phyloP scores from a whole-genome alignment of 495 filamentous ascomycete genomes.

The Achaetomiella virescens region DNA sequence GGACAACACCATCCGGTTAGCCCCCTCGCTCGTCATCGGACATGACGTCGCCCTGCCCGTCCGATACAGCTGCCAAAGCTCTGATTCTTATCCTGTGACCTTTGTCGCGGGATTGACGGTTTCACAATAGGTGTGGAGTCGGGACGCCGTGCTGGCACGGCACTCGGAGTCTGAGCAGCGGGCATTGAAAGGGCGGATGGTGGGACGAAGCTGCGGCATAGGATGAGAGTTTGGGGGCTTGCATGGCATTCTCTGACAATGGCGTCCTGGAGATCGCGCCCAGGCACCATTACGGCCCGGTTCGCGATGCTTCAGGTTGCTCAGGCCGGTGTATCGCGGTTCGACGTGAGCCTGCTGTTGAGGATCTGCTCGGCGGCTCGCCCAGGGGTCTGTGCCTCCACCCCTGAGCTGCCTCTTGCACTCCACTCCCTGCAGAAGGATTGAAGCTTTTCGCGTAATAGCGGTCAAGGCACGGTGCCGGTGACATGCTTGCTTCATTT shows the following conservation, averaged over 20 bases:
- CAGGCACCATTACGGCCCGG: background rate
- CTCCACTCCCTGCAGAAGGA: background rate
- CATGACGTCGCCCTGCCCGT: too few species aligned
- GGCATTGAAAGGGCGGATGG: background rate
- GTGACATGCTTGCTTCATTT: background rate
- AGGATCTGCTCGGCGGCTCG: background rate
- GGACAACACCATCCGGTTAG: too few species aligned
- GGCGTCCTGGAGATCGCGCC: background rate
- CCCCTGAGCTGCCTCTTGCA: background rate
- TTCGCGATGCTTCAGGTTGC: background rate
- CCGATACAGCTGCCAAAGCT: background rate
- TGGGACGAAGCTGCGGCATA: background rate
- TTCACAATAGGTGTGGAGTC: background rate
- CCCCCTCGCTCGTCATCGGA: too few species aligned
- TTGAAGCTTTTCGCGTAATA: background rate
- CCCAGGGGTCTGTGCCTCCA: background rate
- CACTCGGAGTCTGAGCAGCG: background rate
- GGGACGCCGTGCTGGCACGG: background rate
- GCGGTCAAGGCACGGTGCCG: background rate
- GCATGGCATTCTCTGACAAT: background rate
- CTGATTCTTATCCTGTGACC: background rate
- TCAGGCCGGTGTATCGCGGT: background rate
- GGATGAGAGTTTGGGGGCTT: background rate
- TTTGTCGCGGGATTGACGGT: background rate
- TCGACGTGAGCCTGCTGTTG: background rate